Conservation (phyloP, 108 stramenopile species). For the Poteriospumella lacustris region DNA sequence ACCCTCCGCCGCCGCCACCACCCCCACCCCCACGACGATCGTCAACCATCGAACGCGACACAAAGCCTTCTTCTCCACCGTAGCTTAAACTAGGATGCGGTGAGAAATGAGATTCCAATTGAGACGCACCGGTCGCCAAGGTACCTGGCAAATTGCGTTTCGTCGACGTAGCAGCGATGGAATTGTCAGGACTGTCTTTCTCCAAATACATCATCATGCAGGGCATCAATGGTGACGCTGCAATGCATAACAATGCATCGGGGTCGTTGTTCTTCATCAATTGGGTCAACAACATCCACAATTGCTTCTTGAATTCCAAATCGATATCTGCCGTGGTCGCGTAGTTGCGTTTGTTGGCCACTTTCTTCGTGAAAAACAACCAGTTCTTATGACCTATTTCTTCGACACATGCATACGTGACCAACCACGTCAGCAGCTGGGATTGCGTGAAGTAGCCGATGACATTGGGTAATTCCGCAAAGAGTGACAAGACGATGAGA, state of each 20-base stretch:
- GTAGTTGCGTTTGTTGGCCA: slow-evolving; percentile 11
- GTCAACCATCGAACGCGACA: no score
- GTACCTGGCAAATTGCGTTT: no score
- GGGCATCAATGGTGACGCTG: slow-evolving; percentile 6
- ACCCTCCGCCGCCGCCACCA: no score
- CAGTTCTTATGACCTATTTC: neutral
- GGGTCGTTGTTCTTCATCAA: slow-evolving; percentile 1
- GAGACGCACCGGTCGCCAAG: no score
- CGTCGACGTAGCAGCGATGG: neutral
- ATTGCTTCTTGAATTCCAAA: slow-evolving; percentile 15
- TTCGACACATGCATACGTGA: slow-evolving; percentile 20
- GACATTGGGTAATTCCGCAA: slow-evolving; percentile 2
- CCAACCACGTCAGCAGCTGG: neutral
- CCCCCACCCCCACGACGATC: no score
- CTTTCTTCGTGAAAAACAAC: neutral
- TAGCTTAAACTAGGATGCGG: no score
- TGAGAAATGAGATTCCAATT: no score
- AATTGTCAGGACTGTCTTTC: neutral
- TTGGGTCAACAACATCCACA: slow-evolving; percentile 12
- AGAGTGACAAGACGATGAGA: slow-evolving; percentile 14
- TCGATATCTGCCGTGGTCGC: slow-evolving; percentile 10
- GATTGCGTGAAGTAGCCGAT: neutral
- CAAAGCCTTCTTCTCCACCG: no score
- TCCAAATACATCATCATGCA: neutral
- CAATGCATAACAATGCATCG: neutral